phyloP scores from a whole-genome alignment of 2,329 filamentous ascomycete genomes.

The Colletotrichum truncatum region DNA sequence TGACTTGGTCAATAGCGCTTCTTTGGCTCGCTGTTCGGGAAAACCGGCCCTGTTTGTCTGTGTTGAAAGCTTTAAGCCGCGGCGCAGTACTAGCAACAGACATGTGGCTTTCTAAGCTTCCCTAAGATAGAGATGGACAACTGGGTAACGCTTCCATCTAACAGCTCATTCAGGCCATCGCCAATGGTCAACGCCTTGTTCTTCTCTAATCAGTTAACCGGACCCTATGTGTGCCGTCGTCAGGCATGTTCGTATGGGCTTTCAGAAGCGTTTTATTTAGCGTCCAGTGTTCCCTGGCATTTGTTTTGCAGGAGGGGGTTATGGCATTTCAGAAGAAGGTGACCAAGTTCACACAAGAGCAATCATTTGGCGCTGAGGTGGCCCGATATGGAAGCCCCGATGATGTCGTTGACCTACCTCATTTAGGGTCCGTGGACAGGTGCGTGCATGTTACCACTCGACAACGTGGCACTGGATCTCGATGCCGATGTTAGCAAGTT shows the following conservation, averaged over 20 bases:
- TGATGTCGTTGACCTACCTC: neutral
- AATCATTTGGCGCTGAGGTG: neutral
- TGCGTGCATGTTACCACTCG: neutral
- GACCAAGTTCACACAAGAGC: neutral
- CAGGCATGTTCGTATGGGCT: neutral
- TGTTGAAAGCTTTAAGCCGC: neutral
- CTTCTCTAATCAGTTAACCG: neutral
- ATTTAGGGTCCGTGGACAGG: neutral
- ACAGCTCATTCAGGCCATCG: neutral
- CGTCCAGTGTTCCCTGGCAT: too few relatives aligned
- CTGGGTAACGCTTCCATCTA: neutral
- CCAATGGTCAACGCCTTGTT: constrained; percentile 7
- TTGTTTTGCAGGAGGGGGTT: too few relatives aligned
- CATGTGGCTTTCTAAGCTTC: neutral
- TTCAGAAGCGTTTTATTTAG: neutral
- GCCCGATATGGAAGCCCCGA: neutral
- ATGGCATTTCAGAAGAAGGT: neutral
- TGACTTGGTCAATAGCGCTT: neutral
- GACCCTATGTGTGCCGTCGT: neutral
- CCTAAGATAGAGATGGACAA: neutral
- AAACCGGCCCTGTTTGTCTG: too few relatives aligned
- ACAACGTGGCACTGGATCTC: constrained; percentile 16
- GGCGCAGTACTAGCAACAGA: neutral
- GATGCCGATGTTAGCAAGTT: neutral
- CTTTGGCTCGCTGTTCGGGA: neutral